A percentile compares a stretch with the other conserved stretches of the same genome.
Evolutionary conservation across 2,329 filamentous ascomycete species (phyloP).

Genomic region (Claviceps sp.): DNA sequence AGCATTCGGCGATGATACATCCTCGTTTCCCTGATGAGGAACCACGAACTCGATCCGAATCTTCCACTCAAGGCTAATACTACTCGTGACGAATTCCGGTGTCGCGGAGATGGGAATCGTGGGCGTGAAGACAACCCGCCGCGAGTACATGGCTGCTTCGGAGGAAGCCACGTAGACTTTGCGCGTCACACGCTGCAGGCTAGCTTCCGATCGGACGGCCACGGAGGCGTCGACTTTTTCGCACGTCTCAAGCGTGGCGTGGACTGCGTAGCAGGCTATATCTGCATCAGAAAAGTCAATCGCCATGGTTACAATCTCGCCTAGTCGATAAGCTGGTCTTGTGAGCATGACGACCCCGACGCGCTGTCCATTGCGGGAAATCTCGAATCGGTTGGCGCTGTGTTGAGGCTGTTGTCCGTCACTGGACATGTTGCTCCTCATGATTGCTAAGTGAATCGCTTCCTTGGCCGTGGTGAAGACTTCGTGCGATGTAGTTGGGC

Average conservation of each 20-base stretch:
- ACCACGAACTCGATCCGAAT: conserved; percentile 88
- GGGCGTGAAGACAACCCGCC: conserved; percentile 65
- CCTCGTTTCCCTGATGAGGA: conserved; percentile 32
- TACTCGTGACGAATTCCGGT: conserved; percentile 84
- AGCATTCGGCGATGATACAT: conserved; percentile 5
- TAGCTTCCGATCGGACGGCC: conserved; percentile 72
- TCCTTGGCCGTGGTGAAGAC: conserved; percentile 58
- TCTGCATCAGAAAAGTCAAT: conserved; percentile 71
- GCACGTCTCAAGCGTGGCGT: conserved; percentile 71
- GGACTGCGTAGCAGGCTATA: conserved; percentile 74
- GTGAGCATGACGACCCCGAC: conserved; percentile 85
- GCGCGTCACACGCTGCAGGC: conserved; percentile 74
- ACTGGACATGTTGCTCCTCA: conserved; percentile 60
- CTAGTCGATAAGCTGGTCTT: conserved; percentile 75
- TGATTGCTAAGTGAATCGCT: conserved; percentile 79
- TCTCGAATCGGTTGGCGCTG: conserved; percentile 88
- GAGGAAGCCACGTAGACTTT: conserved; percentile 66
- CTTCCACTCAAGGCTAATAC: conserved; percentile 78
- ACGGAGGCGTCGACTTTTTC: conserved; percentile 72
- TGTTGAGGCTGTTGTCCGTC: conserved; percentile 42
- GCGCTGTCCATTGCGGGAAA: conserved; percentile 79
- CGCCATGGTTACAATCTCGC: conserved; percentile 71
- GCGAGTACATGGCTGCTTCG: conserved; percentile 71
- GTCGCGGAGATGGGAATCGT: conserved; percentile 74
- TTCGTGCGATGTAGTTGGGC: conserved; percentile 27